Percentiles rank a stretch among this genome's conserved stretches.
Evolutionary conservation across 345 rosid species (phyloP).

Genomic region (Turritis glabra): DNA sequence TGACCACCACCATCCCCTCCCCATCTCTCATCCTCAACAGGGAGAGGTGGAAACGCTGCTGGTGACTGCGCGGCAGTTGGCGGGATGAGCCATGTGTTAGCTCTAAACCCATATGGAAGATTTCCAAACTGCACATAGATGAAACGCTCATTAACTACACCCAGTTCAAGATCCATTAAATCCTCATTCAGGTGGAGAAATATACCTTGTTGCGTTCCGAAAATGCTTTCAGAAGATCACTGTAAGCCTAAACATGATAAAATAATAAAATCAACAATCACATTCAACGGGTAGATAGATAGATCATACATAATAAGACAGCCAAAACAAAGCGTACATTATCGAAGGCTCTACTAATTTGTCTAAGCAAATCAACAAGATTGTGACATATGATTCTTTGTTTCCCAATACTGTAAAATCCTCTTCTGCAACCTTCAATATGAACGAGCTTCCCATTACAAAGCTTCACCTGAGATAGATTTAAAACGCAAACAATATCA

Average conservation of each 20-base stretch:
- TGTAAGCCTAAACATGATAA: slow-evolving; percentile 64
- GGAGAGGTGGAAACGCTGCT: slow-evolving; percentile 68
- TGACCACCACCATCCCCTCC: slow-evolving; percentile 96
- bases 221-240: slow-evolving; percentile 87
- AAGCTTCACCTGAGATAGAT: slow-evolving; percentile 69
- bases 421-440: slow-evolving; percentile 78
- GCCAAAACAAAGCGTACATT: slow-evolving; percentile 49
- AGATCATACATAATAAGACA: not conserved
- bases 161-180: not conserved
- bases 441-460: slow-evolving; percentile 91
- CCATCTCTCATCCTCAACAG: slow-evolving; percentile 89
- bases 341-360: slow-evolving; percentile 87
- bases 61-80: slow-evolving; percentile 77
- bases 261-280: slow-evolving; percentile 5
- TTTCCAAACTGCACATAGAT: slow-evolving; percentile 76
- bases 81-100: slow-evolving; percentile 96
- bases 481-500: slow-evolving; percentile 7
- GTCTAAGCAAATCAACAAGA: slow-evolving; percentile 90
- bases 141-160: slow-evolving; percentile 1
- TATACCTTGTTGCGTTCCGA: slow-evolving; percentile 89
- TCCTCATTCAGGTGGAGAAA: slow-evolving; percentile 14
- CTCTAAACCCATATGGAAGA: slow-evolving; percentile 96
- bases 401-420: slow-evolving; percentile 81
- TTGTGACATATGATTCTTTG: slow-evolving; percentile 74
- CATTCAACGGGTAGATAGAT: not conserved